Evolutionary conservation across 805 yeast genomes (phyloP), one percentile per base, ranked within the genome.

Genomic region (Yarrowia sp.): DNA sequence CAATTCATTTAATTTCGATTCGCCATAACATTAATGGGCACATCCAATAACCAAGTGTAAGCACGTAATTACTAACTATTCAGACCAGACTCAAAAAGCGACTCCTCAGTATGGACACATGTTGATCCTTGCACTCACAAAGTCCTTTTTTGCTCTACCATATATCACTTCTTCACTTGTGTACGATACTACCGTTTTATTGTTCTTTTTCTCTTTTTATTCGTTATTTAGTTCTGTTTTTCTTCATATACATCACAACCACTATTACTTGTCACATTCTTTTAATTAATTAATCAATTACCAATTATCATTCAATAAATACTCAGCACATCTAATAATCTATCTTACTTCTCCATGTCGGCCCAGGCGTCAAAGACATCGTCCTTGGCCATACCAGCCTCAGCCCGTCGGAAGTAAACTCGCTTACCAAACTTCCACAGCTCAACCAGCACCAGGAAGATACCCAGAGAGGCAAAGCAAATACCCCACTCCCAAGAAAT

Each of bases 401-500:
- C 61, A n/a, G 26, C 17, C 11, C 46, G 67, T 38, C 83, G 77
- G 71, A 71, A 80, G 71, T 82, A 83, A 4, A 78, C 65, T 71
- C 96, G 81, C 78, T 90, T 90, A 70, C 74, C 67, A 73, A 78
- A 82, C 74, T 90, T 90, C 82, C 87, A 89, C 11, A 78, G 65
- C 74, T 90, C 97, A 66, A 84, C 81, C 8, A 85, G 85, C 7
- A 75, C 66, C 69, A 89, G 79, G 73, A 86, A 90, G 4, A 83
- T 65, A 3, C 87, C 77, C 67, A 85, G 81, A 0, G 83, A 89
- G 68, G 87, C 77, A 59, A 75, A 64, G 0, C 90, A 82, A 67
- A 89, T 75, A n/a, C 89, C 93, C 96, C 96, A 90, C 78, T 90
- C 96, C 76, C 84, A 85, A 7, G 86, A 82, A 68, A 90, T 89